Conservation (phyloP, 306 rosid species). For the Trichosanthes truncata region DNA sequence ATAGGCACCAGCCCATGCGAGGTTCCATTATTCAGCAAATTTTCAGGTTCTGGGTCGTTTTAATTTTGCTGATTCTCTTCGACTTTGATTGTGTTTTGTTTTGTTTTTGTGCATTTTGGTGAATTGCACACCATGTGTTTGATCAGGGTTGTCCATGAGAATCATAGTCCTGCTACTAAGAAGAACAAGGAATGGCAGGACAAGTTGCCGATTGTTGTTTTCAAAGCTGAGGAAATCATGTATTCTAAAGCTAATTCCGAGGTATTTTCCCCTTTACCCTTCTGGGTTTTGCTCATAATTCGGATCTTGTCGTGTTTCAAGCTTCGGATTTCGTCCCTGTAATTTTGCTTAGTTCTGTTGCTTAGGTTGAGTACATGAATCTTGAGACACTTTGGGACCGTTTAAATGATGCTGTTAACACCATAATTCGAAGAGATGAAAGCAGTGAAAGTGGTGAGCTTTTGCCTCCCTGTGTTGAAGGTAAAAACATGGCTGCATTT, state of each 20-base stretch:
- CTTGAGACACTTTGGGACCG: constrained; percentile 85
- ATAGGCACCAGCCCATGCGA: constrained; percentile 84
- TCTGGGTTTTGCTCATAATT: constrained; percentile 14
- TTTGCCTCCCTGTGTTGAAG: constrained; percentile 98
- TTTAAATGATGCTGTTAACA: constrained; percentile 89
- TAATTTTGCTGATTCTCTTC: background rate
- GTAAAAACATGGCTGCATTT: constrained; percentile 30
- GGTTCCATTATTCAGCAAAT: constrained; percentile 88
- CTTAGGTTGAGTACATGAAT: constrained; percentile 74
- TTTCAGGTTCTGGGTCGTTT: constrained; percentile 71
- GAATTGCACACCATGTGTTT: constrained; percentile 60
- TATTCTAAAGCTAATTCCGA: constrained; percentile 98
- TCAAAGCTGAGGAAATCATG: constrained; percentile 94
- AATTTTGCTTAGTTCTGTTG: constrained; percentile 26
- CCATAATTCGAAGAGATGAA: constrained; percentile 90
- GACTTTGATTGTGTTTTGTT: background rate
- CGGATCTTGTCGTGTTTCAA: constrained; percentile 4
- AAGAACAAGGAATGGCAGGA: constrained; percentile 97
- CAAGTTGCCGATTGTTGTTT: constrained; percentile 79
- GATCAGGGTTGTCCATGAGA: constrained; percentile 80
- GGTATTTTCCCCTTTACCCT: constrained; percentile 32
- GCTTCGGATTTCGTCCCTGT: constrained; percentile 4
- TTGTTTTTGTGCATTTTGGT: constrained; percentile 30
- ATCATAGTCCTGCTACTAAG: constrained; percentile 62
- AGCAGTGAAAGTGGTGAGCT: constrained; percentile 73